These are phyloP conservation scores for Cephalotrichum gorgonifer DNA, from an alignment of 2,329 filamentous ascomycete species.

Conservation along the genomic window DNA sequence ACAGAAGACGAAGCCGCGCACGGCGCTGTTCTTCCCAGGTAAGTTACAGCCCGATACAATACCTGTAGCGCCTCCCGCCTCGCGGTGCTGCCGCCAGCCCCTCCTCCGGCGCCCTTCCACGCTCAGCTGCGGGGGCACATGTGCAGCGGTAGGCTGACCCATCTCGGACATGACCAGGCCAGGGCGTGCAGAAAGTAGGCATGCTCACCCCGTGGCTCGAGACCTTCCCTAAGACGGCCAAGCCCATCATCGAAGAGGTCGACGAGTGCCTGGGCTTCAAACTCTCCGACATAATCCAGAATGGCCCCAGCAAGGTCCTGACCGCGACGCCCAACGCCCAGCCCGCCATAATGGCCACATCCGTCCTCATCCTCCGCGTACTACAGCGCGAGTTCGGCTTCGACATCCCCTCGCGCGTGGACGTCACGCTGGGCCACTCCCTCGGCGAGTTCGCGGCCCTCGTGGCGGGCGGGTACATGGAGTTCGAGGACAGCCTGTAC, in stretches of 20 bases:
- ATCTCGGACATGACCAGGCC: conserved; percentile 43
- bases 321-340: conserved; percentile 82
- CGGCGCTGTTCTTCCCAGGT: conserved; percentile 53
- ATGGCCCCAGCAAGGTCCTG: conserved; percentile 67
- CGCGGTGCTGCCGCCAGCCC: not conserved
- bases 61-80: too few species aligned
- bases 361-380: conserved; percentile 78
- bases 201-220: conserved; percentile 82
- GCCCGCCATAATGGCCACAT: conserved; percentile 92
- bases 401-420: conserved; percentile 56
- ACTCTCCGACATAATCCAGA: conserved; percentile 66
- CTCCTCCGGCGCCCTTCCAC: not conserved
- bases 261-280: conserved; percentile 62
- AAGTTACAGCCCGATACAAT: conserved; percentile 4
- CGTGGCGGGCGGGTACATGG: conserved; percentile 71
- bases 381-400: conserved; percentile 81
- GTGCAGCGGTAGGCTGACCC: not conserved
- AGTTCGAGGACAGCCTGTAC: conserved; percentile 66
- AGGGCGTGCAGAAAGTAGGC: conserved; percentile 81
- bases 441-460: conserved; percentile 89
- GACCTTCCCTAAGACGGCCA: conserved; percentile 69
- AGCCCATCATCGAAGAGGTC: conserved; percentile 74
- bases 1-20: conserved; percentile 21
- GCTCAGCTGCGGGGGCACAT: not conserved
- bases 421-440: conserved; percentile 82